Percentiles rank a stretch among this genome's conserved stretches.
Conservation (phyloP, 768 basidiomycete genomes). For the Tylopilus plumbeoviolaceoides region DNA sequence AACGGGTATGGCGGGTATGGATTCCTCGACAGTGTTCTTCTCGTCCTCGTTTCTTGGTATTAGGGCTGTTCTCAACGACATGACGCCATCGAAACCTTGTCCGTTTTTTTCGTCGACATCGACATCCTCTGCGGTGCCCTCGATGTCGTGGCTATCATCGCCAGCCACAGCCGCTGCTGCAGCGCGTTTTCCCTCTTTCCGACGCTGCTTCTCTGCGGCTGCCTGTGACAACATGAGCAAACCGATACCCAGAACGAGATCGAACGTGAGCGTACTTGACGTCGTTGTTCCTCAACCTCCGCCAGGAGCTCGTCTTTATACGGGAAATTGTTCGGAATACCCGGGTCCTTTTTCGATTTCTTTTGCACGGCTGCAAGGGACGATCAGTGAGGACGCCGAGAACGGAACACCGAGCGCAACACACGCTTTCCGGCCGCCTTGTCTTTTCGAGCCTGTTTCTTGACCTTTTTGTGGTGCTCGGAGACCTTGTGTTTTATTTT, state of each 20-base stretch:
- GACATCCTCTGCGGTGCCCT: conserved; percentile 25
- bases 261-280: conserved; percentile 43
- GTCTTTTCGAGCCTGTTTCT: conserved; percentile 66
- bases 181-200: conserved; percentile 59
- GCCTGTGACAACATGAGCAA: conserved; percentile 40
- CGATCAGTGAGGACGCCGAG: conserved; percentile 1
- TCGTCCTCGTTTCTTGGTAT: conserved; percentile 1
- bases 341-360: conserved; percentile 69
- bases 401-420: neutral
- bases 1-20: conserved; percentile 18
- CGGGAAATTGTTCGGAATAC: conserved; percentile 90
- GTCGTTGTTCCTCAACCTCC: conserved; percentile 79
- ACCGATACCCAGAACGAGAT: neutral
- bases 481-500: conserved; percentile 72
- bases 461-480: conserved; percentile 73
- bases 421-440: conserved; percentile 86
- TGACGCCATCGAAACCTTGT: conserved; percentile 38
- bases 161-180: conserved; percentile 27
- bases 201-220: conserved; percentile 69
- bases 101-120: conserved; percentile 29
- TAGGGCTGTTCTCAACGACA: conserved; percentile 16
- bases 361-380: conserved; percentile 36
- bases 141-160: conserved; percentile 26
- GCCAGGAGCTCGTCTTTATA: conserved; percentile 94
- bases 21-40: neutral